Conservation (phyloP, 768 basidiomycete species). For the Tephrocybe sp. region DNA sequence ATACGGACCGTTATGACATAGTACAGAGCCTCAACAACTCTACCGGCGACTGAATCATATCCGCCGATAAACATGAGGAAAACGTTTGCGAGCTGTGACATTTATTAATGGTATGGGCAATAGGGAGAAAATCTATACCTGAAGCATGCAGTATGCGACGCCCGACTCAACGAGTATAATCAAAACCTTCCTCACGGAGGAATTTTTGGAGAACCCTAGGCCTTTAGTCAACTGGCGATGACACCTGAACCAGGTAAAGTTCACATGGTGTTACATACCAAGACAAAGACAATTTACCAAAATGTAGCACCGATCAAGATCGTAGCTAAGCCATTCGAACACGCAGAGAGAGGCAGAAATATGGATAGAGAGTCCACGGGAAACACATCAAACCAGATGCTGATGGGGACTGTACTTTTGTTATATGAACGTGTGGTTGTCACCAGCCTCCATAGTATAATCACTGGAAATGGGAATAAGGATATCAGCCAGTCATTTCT, state of each 20-base stretch:
- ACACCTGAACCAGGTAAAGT: neutral
- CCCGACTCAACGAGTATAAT: neutral
- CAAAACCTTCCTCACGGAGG: neutral
- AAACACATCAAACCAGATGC: neutral
- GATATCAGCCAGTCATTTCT: neutral
- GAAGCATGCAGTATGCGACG: neutral
- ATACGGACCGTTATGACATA: neutral
- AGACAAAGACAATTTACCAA: neutral
- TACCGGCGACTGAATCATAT: neutral
- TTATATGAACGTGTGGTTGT: neutral
- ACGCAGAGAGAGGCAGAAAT: neutral
- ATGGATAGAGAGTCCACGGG: neutral
- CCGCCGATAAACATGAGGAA: neutral
- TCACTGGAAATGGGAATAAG: no score
- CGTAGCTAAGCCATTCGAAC: neutral
- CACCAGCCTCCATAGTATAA: neutral
- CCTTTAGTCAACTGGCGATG: neutral
- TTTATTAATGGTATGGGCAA: no score
- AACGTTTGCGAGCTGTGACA: neutral
- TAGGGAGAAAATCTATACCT: neutral
- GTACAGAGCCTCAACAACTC: neutral
- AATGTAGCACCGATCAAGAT: neutral
- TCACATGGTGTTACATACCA: no score
- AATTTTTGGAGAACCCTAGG: neutral
- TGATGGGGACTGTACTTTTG: neutral